Percentiles rank a stretch among this genome's conserved stretches.
Conservation (phyloP, 805 yeast species). For the Candida montana region DNA sequence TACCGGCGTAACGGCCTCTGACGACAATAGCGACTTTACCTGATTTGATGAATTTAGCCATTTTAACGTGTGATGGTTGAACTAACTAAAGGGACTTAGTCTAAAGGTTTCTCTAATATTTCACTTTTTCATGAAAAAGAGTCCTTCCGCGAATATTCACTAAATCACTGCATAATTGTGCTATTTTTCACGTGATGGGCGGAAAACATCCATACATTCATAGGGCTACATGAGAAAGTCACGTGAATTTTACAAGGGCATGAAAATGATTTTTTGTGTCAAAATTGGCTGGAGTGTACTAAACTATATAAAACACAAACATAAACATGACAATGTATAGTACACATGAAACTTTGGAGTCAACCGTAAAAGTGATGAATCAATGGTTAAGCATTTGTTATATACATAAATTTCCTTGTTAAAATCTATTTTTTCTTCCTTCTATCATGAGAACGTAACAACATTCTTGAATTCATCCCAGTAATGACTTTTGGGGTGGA, state of each 20-base stretch:
- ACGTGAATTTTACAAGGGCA: constrained; percentile 6
- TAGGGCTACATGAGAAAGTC: not conserved
- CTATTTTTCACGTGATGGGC: constrained; percentile 2
- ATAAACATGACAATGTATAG: not conserved
- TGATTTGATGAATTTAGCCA: constrained; percentile 99
- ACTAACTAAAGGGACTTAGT: not conserved
- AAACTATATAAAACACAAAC: too few species aligned
- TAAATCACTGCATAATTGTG: not conserved
- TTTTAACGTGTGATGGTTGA: constrained; percentile 30
- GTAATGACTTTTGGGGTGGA: constrained; percentile 34
- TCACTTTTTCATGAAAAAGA: constrained; percentile 24
- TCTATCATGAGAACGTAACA: constrained; percentile 50
- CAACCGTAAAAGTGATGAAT: too few species aligned
- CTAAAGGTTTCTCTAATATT: constrained; percentile 14
- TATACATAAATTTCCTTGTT: not conserved
- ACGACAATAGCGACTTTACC: constrained; percentile 98
- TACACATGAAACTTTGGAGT: too few species aligned
- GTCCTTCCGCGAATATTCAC: constrained; percentile 10
- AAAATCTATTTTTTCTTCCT: constrained; percentile 22
- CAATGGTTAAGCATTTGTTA: too few species aligned
- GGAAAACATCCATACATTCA: constrained; percentile 10
- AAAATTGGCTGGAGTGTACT: too few species aligned
- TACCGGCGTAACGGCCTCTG: constrained; percentile 99
- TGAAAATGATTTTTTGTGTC: not conserved
- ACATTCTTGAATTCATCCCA: constrained; percentile 53